phyloP scores from a whole-genome alignment of 352 stramenopile genomes.

The Globisporangium apiculatum region DNA sequence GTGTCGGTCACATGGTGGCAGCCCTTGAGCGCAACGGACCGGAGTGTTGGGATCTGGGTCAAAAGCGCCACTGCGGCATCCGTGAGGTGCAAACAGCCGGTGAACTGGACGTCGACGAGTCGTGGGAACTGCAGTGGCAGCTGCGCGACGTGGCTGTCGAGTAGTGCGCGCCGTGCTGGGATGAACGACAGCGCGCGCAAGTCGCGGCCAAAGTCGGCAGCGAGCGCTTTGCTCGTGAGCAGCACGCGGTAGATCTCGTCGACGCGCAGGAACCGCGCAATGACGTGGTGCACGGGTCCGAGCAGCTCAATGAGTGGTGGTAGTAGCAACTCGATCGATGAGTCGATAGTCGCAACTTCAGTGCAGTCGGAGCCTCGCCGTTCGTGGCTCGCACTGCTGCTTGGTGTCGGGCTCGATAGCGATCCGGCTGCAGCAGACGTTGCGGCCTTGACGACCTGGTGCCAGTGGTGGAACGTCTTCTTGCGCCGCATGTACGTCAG shows the following conservation, averaged over 20 bases:
- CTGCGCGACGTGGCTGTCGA: slow-evolving; percentile 33
- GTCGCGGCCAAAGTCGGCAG: slow-evolving; percentile 30
- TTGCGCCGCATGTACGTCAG: slow-evolving; percentile 73
- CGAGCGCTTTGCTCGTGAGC: slow-evolving; percentile 36
- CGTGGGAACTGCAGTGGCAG: slow-evolving; percentile 42
- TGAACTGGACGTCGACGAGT: slow-evolving; percentile 49
- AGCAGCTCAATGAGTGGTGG: slow-evolving; percentile 13
- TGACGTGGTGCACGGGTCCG: slow-evolving; percentile 34
- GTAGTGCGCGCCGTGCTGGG: slow-evolving; percentile 30
- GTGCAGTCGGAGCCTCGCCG: neutral
- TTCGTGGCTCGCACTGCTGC: neutral
- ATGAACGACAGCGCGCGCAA: slow-evolving; percentile 53
- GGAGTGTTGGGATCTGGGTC: slow-evolving; percentile 25
- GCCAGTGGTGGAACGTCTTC: slow-evolving; percentile 73
- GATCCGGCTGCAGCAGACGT: slow-evolving; percentile 1
- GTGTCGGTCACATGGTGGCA: slow-evolving; percentile 58
- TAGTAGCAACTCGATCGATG: neutral
- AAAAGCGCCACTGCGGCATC: slow-evolving; percentile 39
- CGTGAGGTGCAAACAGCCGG: slow-evolving; percentile 50
- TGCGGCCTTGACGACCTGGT: slow-evolving; percentile 26
- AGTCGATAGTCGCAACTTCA: slow-evolving; percentile 1
- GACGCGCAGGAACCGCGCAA: slow-evolving; percentile 35
- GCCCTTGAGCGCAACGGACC: slow-evolving; percentile 49
- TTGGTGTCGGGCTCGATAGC: neutral
- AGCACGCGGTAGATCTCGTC: slow-evolving; percentile 50